Conservation (phyloP, 2,329 filamentous ascomycete genomes). For the Alternaria arborescens region DNA sequence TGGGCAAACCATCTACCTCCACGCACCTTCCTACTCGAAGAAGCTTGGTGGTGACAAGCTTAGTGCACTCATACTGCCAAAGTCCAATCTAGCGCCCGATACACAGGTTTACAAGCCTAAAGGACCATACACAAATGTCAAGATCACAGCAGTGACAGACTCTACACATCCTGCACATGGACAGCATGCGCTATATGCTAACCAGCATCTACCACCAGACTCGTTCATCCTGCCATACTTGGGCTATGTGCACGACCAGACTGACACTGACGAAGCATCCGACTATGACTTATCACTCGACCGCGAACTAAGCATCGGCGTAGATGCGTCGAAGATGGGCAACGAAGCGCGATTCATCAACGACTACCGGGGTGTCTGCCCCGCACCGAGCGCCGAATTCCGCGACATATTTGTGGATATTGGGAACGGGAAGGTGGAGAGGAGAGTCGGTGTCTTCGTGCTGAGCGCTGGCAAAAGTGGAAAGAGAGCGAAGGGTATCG, state of each 20-base stretch:
- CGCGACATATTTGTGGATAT: constrained; percentile 52
- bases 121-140: constrained; percentile 50
- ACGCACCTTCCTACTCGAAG: constrained; percentile 44
- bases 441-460: constrained; percentile 61
- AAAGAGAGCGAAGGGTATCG: constrained; percentile 57
- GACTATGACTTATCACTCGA: constrained; percentile 63
- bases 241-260: constrained; percentile 58
- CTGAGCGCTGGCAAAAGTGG: constrained; percentile 59
- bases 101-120: constrained; percentile 23
- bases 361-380: constrained; percentile 60
- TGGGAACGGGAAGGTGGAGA: constrained; percentile 53
- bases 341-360: constrained; percentile 64
- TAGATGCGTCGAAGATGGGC: constrained; percentile 59
- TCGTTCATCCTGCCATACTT: constrained; percentile 61
- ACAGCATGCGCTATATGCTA: constrained; percentile 60
- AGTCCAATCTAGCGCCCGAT: constrained; percentile 25
- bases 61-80: constrained; percentile 31
- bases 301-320: constrained; percentile 57
- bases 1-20: constrained; percentile 36
- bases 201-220: constrained; percentile 54
- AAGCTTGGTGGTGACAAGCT: constrained; percentile 35
- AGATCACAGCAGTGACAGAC: constrained; percentile 53
- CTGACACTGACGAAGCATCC: constrained; percentile 53
- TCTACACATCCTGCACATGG: constrained; percentile 58
- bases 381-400: constrained; percentile 55